Evolutionary conservation across 2,329 filamentous ascomycete genomes (phyloP).

Genomic region (Tolypocladium paradoxum): DNA sequence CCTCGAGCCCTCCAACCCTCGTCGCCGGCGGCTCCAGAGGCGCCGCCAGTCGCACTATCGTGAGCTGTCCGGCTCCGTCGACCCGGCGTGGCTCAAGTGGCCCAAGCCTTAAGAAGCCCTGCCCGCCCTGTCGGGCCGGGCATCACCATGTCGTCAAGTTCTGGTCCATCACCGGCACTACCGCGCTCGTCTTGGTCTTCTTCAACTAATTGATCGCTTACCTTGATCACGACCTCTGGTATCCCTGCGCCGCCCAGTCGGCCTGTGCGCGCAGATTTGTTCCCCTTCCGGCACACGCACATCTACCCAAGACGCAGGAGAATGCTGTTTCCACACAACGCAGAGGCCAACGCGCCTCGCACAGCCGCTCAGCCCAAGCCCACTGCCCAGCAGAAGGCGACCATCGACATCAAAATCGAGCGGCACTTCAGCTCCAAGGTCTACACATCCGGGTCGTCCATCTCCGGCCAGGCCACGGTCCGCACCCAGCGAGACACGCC

Average conservation of each 20-base stretch:
- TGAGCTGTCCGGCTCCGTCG: constrained; percentile 2
- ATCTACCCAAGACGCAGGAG: not conserved
- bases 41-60: not conserved
- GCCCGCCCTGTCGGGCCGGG: constrained; percentile 1
- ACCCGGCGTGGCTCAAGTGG: constrained; percentile 9
- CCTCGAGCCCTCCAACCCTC: not conserved
- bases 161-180: not conserved
- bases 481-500: constrained; percentile 31
- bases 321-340: not conserved
- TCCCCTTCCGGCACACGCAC: not conserved
- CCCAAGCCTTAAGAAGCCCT: constrained; percentile 4
- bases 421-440: constrained; percentile 44
- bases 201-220: too few relatives aligned
- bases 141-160: not conserved
- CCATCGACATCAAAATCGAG: constrained; percentile 38
- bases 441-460: constrained; percentile 42
- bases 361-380: not conserved
- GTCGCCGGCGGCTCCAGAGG: not conserved
- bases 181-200: not conserved
- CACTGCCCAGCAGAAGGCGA: constrained; percentile 16
- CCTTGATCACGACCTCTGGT: not conserved
- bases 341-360: not conserved
- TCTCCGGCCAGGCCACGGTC: constrained; percentile 39
- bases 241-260: not conserved
- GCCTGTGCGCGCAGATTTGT: not conserved